phyloP scores from a whole-genome alignment of 208 protist species.

The Sergeia podlipaevii region DNA sequence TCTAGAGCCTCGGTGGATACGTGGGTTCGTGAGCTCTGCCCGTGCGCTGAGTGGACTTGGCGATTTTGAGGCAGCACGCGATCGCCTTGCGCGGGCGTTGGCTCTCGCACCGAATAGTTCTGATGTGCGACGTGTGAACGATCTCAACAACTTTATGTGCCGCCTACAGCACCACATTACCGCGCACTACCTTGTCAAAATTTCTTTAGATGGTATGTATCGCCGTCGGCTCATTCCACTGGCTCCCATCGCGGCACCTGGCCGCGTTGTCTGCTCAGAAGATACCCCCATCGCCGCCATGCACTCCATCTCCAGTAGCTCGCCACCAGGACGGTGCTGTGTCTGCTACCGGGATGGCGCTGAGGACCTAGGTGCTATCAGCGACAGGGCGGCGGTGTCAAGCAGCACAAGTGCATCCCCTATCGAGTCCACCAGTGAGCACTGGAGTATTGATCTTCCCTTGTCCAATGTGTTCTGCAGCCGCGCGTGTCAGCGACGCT shows the following conservation, averaged over 20 bases:
- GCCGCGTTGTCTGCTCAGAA: constrained; percentile 31
- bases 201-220: constrained; percentile 56
- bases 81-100: constrained; percentile 23
- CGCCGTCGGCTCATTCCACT: constrained; percentile 34
- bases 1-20: constrained; percentile 59
- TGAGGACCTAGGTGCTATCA: too few species aligned
- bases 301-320: constrained; percentile 31
- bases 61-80: constrained; percentile 33
- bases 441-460: background rate
- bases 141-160: constrained; percentile 53
- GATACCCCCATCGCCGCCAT: constrained; percentile 35
- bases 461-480: constrained; percentile 11
- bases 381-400: too few species aligned
- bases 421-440: background rate
- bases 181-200: constrained; percentile 12
- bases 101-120: constrained; percentile 46
- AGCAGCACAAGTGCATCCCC: background rate
- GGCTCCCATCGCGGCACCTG: constrained; percentile 1
- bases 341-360: constrained; percentile 35
- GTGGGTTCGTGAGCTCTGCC: constrained; percentile 55
- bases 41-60: constrained; percentile 54
- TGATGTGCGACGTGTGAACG: constrained; percentile 48
- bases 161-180: constrained; percentile 27
- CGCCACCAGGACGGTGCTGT: constrained; percentile 26
- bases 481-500: constrained; percentile 33